Evolutionary conservation across 768 basidiomycete species (phyloP), one percentile per base, ranked within the genome.

Genomic region (Boletus pseudopeckii): DNA sequence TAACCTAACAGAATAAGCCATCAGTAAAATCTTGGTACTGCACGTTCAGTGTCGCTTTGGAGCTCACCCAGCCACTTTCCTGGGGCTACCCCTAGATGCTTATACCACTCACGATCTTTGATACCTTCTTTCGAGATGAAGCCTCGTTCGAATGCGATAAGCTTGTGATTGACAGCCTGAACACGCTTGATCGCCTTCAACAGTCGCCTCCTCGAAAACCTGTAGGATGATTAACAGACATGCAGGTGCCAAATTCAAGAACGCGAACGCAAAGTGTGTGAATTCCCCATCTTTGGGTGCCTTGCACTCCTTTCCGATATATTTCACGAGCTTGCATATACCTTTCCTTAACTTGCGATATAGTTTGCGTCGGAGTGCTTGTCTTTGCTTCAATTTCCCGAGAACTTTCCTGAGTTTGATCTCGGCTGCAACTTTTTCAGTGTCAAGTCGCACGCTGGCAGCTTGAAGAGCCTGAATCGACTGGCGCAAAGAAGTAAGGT

Each of bases 1-100:
- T 92, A 91, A 8, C 90, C 88, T 90, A 13, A 22, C 45, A 50
- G 41, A 38, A 50, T 11, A 44, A 24, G 5, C 5, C 42, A 48
- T 66, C 30, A 54, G n/a, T 17, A 39, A 26, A 26, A 50, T 26
- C 38, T 30, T 24, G 48, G 13, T 4, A 45, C 15, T 7, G 7
- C 22, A 36, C 44, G 4, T 26, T 26, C 17, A 45, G 33, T 52
- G 37, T 20, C 32, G 24, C 34, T 53, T 41, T 10, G 24, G 15
- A 28, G 65, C 79, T 61, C 60, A 89, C 88, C 88, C 38, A 88
- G 80, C 86, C 88, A 88, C 71, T 88, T 86, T 45, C 93, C 93
- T 30, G 93, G 93, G 13, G 93, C 92, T 43, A 94, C 90, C 44
- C 80, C 92, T n/a, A 94, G 77, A 70, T 94, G 88, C 60, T 78